phyloP scores from a whole-genome alignment of 2,329 filamentous ascomycete genomes.

The Incumbomyces delicatus region DNA sequence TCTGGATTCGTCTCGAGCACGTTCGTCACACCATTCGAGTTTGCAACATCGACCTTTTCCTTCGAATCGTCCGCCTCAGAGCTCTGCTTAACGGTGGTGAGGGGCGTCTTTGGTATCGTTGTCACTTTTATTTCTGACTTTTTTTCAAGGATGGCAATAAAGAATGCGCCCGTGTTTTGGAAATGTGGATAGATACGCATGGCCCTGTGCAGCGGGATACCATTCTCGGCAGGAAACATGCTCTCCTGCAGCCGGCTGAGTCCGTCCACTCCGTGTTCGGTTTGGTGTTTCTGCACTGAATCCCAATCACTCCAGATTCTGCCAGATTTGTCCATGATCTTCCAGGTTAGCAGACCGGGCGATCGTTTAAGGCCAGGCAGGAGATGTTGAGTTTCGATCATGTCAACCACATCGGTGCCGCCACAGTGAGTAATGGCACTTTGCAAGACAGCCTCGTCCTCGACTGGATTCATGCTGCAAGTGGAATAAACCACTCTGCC shows the following conservation, averaged over 20 bases:
- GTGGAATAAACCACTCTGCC: conserved; percentile 95
- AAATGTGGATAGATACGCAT: conserved; percentile 91
- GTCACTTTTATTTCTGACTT: conserved; percentile 71
- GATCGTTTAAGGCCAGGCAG: conserved; percentile 67
- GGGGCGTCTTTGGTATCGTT: conserved; percentile 46
- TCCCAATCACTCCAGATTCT: conserved; percentile 73
- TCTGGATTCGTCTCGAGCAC: conserved; percentile 17
- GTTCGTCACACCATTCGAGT: conserved; percentile 27
- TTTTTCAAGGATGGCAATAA: conserved; percentile 93
- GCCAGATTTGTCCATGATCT: conserved; percentile 78
- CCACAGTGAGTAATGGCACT: conserved; percentile 85
- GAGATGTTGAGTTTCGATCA: conserved; percentile 72
- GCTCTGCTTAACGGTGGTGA: conserved; percentile 6
- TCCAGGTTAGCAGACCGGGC: conserved; percentile 72
- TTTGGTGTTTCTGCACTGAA: conserved; percentile 60
- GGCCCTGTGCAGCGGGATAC: conserved; percentile 73
- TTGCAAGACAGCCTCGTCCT: conserved; percentile 88
- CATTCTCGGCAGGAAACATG: conserved; percentile 68
- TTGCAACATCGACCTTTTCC: conserved; percentile 31
- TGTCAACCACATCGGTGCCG: conserved; percentile 66
- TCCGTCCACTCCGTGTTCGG: conserved; percentile 46
- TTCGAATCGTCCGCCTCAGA: not conserved
- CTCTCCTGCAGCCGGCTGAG: conserved; percentile 62
- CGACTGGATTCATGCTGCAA: conserved; percentile 96
- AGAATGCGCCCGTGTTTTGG: conserved; percentile 95